Conservation (phyloP, 805 yeast genomes). For the Candida odintsovae region DNA sequence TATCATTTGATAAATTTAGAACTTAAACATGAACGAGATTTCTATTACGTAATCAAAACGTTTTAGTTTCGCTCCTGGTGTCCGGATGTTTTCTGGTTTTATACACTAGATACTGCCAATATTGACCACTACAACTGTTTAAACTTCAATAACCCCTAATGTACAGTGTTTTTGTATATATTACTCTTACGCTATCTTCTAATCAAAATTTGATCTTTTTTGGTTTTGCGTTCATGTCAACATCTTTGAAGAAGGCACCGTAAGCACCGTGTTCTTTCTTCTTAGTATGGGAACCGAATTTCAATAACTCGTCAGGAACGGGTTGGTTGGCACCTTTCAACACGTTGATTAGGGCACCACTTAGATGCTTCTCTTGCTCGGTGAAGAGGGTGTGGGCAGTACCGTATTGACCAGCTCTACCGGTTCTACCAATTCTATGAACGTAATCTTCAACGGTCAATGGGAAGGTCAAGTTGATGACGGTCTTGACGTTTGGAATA, state of each 20-base stretch:
- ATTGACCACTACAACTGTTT: no score
- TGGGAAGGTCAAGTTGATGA: constrained; percentile 93
- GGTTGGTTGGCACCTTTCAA: constrained; percentile 90
- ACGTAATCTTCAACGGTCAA: constrained; percentile 95
- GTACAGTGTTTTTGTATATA: background rate
- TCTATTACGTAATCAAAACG: background rate
- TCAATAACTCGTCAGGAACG: constrained; percentile 90
- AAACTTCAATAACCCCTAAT: background rate
- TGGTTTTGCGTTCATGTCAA: constrained; percentile 76
- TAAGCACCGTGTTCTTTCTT: constrained; percentile 97
- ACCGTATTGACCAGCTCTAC: constrained; percentile 95
- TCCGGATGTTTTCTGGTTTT: background rate
- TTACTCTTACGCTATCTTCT: constrained; percentile 1
- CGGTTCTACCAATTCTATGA: constrained; percentile 96
- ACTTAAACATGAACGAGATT: no score
- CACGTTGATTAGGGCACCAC: constrained; percentile 91
- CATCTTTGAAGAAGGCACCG: constrained; percentile 95
- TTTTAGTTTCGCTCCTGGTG: background rate
- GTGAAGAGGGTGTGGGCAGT: constrained; percentile 94
- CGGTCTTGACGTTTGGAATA: constrained; percentile 94
- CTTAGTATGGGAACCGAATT: constrained; percentile 96
- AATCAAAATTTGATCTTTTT: constrained; percentile 77
- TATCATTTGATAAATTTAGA: background rate
- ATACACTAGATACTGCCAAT: no score
- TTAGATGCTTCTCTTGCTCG: constrained; percentile 91